Conservation (phyloP, 2,329 filamentous ascomycete genomes). For the Apiospora marii region DNA sequence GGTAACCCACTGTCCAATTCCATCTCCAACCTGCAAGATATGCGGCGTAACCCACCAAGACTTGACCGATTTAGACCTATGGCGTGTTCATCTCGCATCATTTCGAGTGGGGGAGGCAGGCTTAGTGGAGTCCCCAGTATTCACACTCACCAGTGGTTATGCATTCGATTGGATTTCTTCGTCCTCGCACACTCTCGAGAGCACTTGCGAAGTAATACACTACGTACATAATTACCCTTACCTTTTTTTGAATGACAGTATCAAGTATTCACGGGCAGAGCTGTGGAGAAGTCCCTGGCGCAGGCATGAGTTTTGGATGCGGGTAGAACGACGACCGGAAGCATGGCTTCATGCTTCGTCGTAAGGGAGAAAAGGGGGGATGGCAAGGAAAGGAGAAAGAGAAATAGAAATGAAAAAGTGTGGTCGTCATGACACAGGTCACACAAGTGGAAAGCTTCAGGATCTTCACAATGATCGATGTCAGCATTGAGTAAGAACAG, state of each 20-base stretch:
- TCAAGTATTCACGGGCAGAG: neutral
- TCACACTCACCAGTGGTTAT: neutral
- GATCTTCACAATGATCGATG: slow-evolving; percentile 30
- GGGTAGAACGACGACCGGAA: neutral
- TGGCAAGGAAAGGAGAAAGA: neutral
- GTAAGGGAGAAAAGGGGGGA: neutral
- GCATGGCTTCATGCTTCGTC: slow-evolving; percentile 26
- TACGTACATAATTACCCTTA: neutral
- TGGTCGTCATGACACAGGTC: neutral
- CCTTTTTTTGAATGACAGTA: neutral
- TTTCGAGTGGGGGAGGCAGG: neutral
- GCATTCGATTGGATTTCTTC: neutral
- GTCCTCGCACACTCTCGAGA: neutral
- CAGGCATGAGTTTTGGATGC: neutral
- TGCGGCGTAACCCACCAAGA: neutral
- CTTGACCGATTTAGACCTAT: neutral
- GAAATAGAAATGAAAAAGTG: neutral
- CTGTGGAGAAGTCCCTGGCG: neutral
- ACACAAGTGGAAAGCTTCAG: neutral
- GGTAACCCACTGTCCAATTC: slow-evolving; percentile 2
- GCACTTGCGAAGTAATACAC: neutral
- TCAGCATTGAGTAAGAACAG: slow-evolving; percentile 40
- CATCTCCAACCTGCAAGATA: neutral
- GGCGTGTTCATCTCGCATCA: neutral
- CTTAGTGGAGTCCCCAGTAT: neutral